Conservation (phyloP, 2,329 filamentous ascomycete species). For the Seiridium unicorne region DNA sequence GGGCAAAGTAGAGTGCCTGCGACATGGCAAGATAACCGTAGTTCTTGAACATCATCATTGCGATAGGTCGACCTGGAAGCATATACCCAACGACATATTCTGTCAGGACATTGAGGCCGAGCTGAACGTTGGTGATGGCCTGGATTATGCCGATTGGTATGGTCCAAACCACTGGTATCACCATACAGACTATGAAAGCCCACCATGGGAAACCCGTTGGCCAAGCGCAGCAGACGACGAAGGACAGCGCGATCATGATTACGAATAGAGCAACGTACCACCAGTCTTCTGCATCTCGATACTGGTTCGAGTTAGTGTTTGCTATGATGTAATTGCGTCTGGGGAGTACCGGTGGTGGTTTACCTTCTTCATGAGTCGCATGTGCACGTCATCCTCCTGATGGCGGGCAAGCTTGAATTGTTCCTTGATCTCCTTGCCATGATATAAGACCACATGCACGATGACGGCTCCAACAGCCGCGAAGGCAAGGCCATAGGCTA, state of each 20-base stretch:
- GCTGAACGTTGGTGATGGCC: slow-evolving; percentile 47
- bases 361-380: slow-evolving; percentile 57
- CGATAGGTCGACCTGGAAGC: slow-evolving; percentile 66
- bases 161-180: slow-evolving; percentile 44
- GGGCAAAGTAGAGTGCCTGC: slow-evolving; percentile 44
- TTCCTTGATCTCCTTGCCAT: slow-evolving; percentile 52
- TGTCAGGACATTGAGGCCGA: slow-evolving; percentile 57
- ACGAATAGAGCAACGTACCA: slow-evolving; percentile 54
- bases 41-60: slow-evolving; percentile 78
- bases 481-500: slow-evolving; percentile 63
- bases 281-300: slow-evolving; percentile 58
- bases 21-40: slow-evolving; percentile 48
- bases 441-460: slow-evolving; percentile 54
- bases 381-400: slow-evolving; percentile 58
- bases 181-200: slow-evolving; percentile 38
- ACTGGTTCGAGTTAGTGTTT: slow-evolving; percentile 21
- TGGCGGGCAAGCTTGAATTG: slow-evolving; percentile 54
- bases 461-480: slow-evolving; percentile 64
- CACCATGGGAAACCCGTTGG: slow-evolving; percentile 42
- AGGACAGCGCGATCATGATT: slow-evolving; percentile 52
- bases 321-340: not conserved
- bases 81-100: slow-evolving; percentile 74
- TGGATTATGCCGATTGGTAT: slow-evolving; percentile 50
- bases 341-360: too few relatives aligned
- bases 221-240: slow-evolving; percentile 33